These are phyloP conservation scores for Candida gorgasii DNA, from an alignment of 805 yeast species.

Conservation along the genomic window DNA sequence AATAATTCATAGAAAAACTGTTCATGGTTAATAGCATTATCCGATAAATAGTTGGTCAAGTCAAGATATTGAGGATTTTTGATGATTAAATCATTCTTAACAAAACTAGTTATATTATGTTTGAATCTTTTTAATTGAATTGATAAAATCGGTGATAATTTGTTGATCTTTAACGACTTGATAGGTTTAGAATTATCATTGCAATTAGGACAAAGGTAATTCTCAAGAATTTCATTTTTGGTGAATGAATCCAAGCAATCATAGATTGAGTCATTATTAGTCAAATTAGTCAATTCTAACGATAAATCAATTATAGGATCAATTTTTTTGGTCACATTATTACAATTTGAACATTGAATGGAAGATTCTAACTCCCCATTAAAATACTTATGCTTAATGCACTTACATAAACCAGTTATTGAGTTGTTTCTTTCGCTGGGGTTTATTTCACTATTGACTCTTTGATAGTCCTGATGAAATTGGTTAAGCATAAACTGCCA, in stretches of 20 bases:
- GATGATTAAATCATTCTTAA: slow-evolving; percentile 75
- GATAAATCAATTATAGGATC: slow-evolving; percentile 93
- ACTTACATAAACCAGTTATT: slow-evolving; percentile 49
- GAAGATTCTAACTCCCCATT: slow-evolving; percentile 82
- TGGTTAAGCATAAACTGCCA: slow-evolving; percentile 90
- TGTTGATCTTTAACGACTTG: slow-evolving; percentile 68
- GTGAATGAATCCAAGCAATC: slow-evolving; percentile 80
- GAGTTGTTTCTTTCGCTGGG: slow-evolving; percentile 4
- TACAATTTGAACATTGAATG: slow-evolving; percentile 72
- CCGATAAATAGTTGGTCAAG: slow-evolving; percentile 57
- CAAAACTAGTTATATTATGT: slow-evolving; percentile 49
- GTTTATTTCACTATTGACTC: slow-evolving; percentile 15
- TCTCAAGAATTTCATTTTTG: slow-evolving; percentile 70
- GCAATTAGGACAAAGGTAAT: slow-evolving; percentile 72
- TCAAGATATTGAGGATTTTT: slow-evolving; percentile 72
- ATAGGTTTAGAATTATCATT: slow-evolving; percentile 55
- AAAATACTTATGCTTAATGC: slow-evolving; percentile 81
- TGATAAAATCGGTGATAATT: slow-evolving; percentile 74
- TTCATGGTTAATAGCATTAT: slow-evolving; percentile 27
- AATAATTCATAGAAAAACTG: slow-evolving; percentile 70
- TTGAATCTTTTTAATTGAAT: slow-evolving; percentile 84
- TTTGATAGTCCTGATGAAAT: slow-evolving; percentile 51
- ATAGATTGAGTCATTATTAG: slow-evolving; percentile 42
- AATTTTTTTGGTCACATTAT: slow-evolving; percentile 60
- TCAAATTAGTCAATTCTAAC: slow-evolving; percentile 56